Evolutionary conservation across 176 grass and related monocot genomes (phyloP), one percentile per base, ranked within the genome.

Genomic region (Dactylis glomerata): DNA sequence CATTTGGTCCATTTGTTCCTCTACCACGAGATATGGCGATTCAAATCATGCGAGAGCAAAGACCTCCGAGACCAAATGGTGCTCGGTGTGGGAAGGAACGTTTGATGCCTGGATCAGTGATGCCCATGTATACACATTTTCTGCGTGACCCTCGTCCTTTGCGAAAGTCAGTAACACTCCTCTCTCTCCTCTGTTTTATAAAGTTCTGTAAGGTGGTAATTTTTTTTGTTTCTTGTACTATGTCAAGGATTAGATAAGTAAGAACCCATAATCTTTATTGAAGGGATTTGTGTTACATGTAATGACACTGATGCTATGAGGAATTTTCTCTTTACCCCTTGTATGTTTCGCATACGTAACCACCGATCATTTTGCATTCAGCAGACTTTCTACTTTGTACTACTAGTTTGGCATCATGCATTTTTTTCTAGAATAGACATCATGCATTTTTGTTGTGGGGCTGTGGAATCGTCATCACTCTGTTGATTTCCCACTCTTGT

Each of bases 1-100:
- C 84, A 22, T 79, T 94, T 75, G 92, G 95, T 55, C 92, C 95
- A 79, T 97, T 97, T 88, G 85, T 97, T 81, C 95, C 95, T 84
- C 85, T 76, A 22, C 85, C 82, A 41, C 92, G 89, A 82, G 85
- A 91, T 71, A 84, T 97, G 47, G 85, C 86, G 47, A 86, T 86
- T 80, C 85, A 84, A 46, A 93, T 95, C 90, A 75, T 84, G 56
- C 88, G 85, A 67, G 87, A 84, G 47, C 84, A 90, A 51, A 90
- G 88, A 62, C 73, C 77, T 30, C 71, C 69, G 62, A 83, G 77
- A 80, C 27, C 82, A 41, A 52, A 88, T 83, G 78, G 73, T 73
- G 88, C 61, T 72, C 84, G 45, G 63, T 28, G 22, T 80, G 62
- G 71, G 63, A 86, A 84, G 33, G 78, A 82, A 14, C 37, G 54